Conservation (phyloP, 768 basidiomycete species). For the Dendrothele bispora region DNA sequence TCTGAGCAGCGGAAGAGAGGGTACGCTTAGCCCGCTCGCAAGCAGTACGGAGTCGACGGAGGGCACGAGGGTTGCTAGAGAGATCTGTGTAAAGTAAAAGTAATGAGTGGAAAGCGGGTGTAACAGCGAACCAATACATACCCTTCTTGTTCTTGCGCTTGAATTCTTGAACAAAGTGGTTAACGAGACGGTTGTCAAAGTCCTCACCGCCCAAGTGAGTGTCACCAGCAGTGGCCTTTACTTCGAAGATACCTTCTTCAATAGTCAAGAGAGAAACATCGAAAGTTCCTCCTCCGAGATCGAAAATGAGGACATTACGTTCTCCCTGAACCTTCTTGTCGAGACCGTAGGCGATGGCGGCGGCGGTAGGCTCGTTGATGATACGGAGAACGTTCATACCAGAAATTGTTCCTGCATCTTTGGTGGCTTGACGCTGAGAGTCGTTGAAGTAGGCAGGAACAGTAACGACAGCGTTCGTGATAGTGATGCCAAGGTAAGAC, state of each 20-base stretch:
- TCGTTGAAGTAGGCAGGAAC: conserved; percentile 70
- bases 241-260: conserved; percentile 70
- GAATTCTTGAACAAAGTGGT: conserved; percentile 34
- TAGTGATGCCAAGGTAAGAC: conserved; percentile 62
- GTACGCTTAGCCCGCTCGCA: conserved; percentile 11
- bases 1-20: conserved; percentile 7
- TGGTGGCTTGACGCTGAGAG: conserved; percentile 67
- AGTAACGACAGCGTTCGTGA: conserved; percentile 59
- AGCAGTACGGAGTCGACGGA: conserved; percentile 11
- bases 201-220: conserved; percentile 40
- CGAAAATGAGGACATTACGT: conserved; percentile 68
- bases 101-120: conserved; percentile 28
- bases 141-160: conserved; percentile 51
- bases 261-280: conserved; percentile 71
- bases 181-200: conserved; percentile 8
- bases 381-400: conserved; percentile 66
- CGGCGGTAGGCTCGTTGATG: conserved; percentile 71
- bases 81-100: background rate
- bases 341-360: conserved; percentile 70
- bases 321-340: conserved; percentile 58
- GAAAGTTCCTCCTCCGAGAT: conserved; percentile 74
- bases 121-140: conserved; percentile 37
- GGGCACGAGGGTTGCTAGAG: conserved; percentile 8
- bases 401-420: conserved; percentile 65
- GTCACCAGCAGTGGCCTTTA: conserved; percentile 70